Base-by-base conservation (phyloP, 106 monocot genomes). In the Triglochin maritima region DNA sequence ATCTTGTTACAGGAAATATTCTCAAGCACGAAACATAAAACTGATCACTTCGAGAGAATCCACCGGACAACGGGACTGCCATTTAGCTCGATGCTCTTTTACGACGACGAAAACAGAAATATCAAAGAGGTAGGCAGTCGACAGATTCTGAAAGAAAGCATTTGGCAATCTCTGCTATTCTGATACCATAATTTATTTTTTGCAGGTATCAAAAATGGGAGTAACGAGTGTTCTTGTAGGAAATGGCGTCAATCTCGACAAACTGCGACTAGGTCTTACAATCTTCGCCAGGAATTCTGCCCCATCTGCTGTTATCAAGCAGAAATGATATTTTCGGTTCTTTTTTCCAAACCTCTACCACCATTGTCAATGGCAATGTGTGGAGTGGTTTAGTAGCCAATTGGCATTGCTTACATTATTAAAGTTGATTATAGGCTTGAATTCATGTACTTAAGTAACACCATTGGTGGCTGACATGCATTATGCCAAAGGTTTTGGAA, bases 21-120 rank as follows among this genome's bases (percentile, higher is more conserved):
- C 74, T 85, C 95, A 50, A 90, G 90, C 71, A 77, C 85, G 90
- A 87, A 83, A 52, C 85, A 85, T 66, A 95, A 95, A 64, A 87
- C 87, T 5, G 90, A 95, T 48, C 95, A 95, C 71, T 90, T 95
- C 17, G 73, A 88, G 66, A 85, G 80, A 61, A 96, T 96, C 63
- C 83, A 80, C 29, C 76, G 83, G 70, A 85, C 71, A 60, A 96
- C 95, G 48, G 78, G 85, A 44, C 62, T 90, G 44, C 90, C 87
- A 48, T 96, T 77, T 16, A 71, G 83, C 45, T 87, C 85, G 0
- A 96, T 96, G 90, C 90, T 96, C 46, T 96, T 96, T 75, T 90
- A 90, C 72, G 95, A 96, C 76, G 95, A 96, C 61, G 95, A 96
- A 63, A 74, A 81, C 74, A 75, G 90, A 77, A 96, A 96, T 74